Evolutionary conservation across 2,329 filamentous ascomycete genomes (phyloP).

Genomic region (Cytospora paraplurivora): DNA sequence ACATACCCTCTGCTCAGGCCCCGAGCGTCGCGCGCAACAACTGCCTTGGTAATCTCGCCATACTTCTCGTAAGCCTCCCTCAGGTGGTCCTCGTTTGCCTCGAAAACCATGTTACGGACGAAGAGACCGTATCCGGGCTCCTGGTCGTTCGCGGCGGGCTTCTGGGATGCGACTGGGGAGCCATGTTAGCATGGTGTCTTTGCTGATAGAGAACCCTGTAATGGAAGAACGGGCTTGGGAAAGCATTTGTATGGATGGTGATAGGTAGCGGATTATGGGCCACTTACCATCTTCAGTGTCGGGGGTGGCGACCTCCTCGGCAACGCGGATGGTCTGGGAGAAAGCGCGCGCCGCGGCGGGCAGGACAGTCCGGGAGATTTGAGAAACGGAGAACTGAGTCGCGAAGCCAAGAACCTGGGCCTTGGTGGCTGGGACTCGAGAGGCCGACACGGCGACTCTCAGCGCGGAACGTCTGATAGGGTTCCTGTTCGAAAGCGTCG

Average conservation of each 20-base stretch:
- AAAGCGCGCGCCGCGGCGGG: slow-evolving; percentile 36
- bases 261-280: slow-evolving; percentile 8
- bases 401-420: slow-evolving; percentile 33
- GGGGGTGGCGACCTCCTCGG: slow-evolving; percentile 28
- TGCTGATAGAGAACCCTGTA: background rate
- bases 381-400: slow-evolving; percentile 29
- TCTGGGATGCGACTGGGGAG: background rate
- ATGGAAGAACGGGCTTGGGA: too few species aligned
- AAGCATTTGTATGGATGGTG: slow-evolving; percentile 4
- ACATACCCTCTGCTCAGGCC: slow-evolving; percentile 42
- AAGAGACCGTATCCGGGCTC: slow-evolving; percentile 35
- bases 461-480: slow-evolving; percentile 39
- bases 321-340: slow-evolving; percentile 35
- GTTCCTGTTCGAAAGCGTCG: slow-evolving; percentile 34
- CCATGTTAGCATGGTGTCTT: background rate
- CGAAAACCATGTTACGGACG: slow-evolving; percentile 42
- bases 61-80: slow-evolving; percentile 39
- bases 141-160: slow-evolving; percentile 6
- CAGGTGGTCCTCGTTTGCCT: slow-evolving; percentile 40
- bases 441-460: slow-evolving; percentile 38
- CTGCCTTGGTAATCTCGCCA: slow-evolving; percentile 33
- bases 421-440: slow-evolving; percentile 33
- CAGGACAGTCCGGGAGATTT: slow-evolving; percentile 21
- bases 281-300: slow-evolving; percentile 24
- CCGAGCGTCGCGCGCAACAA: slow-evolving; percentile 39